Conservation (phyloP, 2,329 filamentous ascomycete species). For the Peltaster fructicola region DNA sequence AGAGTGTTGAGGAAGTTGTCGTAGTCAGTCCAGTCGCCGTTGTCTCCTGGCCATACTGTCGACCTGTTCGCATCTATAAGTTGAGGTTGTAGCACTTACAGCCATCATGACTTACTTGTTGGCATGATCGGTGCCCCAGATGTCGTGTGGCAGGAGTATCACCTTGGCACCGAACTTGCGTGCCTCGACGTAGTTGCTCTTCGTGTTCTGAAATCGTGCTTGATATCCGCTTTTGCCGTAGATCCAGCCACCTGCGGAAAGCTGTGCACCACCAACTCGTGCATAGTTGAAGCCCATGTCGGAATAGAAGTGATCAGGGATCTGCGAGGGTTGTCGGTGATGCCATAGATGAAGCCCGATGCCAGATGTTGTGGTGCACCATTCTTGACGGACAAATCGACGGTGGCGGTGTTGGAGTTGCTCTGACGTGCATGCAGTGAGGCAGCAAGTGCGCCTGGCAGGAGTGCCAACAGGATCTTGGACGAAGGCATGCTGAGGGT, state of each 20-base stretch:
- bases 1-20: slow-evolving; percentile 27
- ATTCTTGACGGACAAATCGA: slow-evolving; percentile 17
- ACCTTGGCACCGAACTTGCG: slow-evolving; percentile 16
- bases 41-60: slow-evolving; percentile 30
- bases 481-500: no score
- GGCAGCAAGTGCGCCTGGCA: no score
- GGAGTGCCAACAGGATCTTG: no score
- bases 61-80: no score
- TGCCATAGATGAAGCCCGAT: slow-evolving; percentile 27
- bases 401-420: slow-evolving; percentile 8
- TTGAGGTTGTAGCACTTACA: no score
- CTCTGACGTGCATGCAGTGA: slow-evolving; percentile 5
- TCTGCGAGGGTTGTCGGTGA: slow-evolving; percentile 19
- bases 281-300: slow-evolving; percentile 25
- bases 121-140: slow-evolving; percentile 13
- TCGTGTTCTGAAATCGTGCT: slow-evolving; percentile 25
- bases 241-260: slow-evolving; percentile 23
- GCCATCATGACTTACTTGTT: no score
- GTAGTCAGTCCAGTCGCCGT: slow-evolving; percentile 30
- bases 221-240: slow-evolving; percentile 16
- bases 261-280: slow-evolving; percentile 26
- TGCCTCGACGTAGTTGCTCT: slow-evolving; percentile 29
- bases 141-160: slow-evolving; percentile 10
- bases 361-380: slow-evolving; percentile 22
- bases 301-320: slow-evolving; percentile 23